Base-by-base conservation (phyloP, 805 yeast species). In the Barnettozyma populi region DNA sequence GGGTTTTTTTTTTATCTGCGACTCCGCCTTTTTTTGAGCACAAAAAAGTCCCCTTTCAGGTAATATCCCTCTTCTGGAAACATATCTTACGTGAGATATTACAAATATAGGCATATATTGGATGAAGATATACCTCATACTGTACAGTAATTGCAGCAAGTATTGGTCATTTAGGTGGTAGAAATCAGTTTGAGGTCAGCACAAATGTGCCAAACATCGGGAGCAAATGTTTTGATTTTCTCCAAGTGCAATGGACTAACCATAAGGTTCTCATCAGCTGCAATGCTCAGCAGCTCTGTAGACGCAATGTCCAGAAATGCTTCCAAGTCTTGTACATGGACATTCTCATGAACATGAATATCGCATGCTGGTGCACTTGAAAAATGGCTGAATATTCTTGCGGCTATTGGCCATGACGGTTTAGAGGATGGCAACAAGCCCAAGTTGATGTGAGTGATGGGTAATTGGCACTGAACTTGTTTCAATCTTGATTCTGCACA, bases 211-310 rank as follows among this genome's bases (percentile, higher is more conserved):
- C 86, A 83, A 2, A 89, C 80, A 43, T 84, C 92, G 0, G 96
- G 96, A 0, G 96, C 95, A 71, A 82, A 88, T 0, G 92, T 85
- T 66, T 88, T 89, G 47, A 89, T 86, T 54, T 70, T 76, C 52
- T 85, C 88, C 9, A 82, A 50, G 50, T 78, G 81, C 1, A 37
- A 23, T 5, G 57, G 53, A n/a, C 21, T 21, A 1, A 50, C 25
- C 23, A 24, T 34, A 6, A 50, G 4, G 27, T 41, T 51, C 19
- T 34, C 44, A 3, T 25, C 34, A 13, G 42, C 24, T 10, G 46
- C 10, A 10, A 51, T 35, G 16, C 46, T n/a, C 2, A 39, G 16
- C 11, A 55, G 32, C 19, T 47, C 49, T 1, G 37, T 11, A 7
- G 39, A 6, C 1, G 51, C 48, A 2, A 8, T 7, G 14, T 43